Evolutionary conservation across 1,284 basidiomycete genomes (phyloP), one percentile per base, ranked within the genome.

Genomic region (Ceratobasidium sp.): DNA sequence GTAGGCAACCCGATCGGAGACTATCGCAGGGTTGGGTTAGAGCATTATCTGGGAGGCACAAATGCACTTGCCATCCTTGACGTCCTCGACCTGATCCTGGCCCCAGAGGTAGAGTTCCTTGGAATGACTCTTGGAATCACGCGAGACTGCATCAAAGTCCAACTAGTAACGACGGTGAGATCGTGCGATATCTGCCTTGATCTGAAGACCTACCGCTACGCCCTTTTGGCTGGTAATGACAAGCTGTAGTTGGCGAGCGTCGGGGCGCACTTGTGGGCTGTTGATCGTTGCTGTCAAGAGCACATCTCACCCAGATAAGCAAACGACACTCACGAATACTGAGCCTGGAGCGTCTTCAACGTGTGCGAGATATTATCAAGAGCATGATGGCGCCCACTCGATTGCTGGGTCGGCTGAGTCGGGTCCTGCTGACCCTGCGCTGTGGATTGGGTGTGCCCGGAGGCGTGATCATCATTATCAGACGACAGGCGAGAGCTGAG

Each of bases 31-130:
- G 54, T 59, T 70, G 19, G 9, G 77, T 37, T 51, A 51, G 22
- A 56, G 11, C 56, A 44, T 43, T 40, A 43, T 15, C 25, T n/a
- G n/a, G 79, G 86, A 34, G 51, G 8, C 13, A 19, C 25, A 13
- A 15, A 40, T 15, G 22, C 34, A 67, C 61, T 71, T 77, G 91
- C 92, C 92, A 85, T 94, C 92, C 80, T 89, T 93, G 81, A 95
- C 79, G 84, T 95, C 93, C 40, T 88, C 86, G 2, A 84, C 83
- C 80, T 94, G 90, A 0, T 81, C 80, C 82, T 94, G 92, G 9
- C 93, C 93, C 93, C 93, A 95, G 43, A 88, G 88, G 80, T 92
- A 95, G 46, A 94, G 84, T 79, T 94, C 93, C 83, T 94, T 95
- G 86, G 91, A 92, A 81, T 91, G 89, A 0, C 88, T 85, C 81